A percentile compares a stretch with the other conserved stretches of the same genome.
phyloP scores from a whole-genome alignment of 1,284 basidiomycete genomes.

The Laetiporus sulphureus region DNA sequence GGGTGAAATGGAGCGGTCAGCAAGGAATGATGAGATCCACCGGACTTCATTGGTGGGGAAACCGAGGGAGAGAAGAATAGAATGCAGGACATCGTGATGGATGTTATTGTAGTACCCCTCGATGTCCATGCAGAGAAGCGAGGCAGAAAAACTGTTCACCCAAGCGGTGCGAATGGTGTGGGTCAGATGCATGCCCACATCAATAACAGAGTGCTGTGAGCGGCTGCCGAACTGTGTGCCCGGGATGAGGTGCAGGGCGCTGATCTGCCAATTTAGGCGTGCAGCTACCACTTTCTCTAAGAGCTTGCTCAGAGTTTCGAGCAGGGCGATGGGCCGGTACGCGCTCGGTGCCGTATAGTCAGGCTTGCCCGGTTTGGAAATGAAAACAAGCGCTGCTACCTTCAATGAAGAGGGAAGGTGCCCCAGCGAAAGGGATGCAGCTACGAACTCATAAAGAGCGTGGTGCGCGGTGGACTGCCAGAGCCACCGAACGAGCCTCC shows the following conservation, averaged over 20 bases:
- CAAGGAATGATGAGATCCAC: not conserved
- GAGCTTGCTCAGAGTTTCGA: not conserved
- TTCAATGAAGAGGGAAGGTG: not conserved
- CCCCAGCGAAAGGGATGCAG: not conserved
- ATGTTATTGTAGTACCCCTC: not conserved
- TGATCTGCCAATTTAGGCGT: not conserved
- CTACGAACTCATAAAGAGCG: not conserved
- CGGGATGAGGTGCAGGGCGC: not conserved
- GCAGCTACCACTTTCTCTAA: not conserved
- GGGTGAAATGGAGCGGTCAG: not conserved
- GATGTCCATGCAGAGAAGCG: not conserved
- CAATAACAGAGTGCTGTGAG: not conserved
- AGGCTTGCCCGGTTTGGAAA: not conserved
- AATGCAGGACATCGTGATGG: not conserved
- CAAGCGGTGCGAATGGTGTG: not conserved
- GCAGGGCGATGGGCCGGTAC: not conserved
- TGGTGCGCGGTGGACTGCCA: not conserved
- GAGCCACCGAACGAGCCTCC: not conserved
- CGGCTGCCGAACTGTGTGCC: not conserved
- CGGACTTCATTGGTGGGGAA: not conserved
- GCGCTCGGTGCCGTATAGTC: not conserved
- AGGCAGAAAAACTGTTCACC: not conserved
- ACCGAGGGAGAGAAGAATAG: not conserved
- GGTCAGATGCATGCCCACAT: not conserved
- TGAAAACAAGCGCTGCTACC: not conserved